phyloP scores from a whole-genome alignment of 108 stramenopile genomes.

The Phaeodactylum tricornutum region DNA sequence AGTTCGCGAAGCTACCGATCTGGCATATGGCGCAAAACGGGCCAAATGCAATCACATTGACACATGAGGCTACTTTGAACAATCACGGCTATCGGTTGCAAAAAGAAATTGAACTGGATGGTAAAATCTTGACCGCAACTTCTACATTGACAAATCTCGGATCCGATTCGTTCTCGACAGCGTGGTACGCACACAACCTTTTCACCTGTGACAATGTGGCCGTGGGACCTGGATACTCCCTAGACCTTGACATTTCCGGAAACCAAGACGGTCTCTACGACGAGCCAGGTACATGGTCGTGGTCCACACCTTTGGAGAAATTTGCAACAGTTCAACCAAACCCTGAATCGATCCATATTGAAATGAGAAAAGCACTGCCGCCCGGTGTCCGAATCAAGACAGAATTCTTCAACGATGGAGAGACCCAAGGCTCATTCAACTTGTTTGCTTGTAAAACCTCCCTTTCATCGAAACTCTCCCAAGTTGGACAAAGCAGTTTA shows the following conservation, averaged over 20 bases:
- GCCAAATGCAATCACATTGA: conserved; percentile 23
- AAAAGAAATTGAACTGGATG: conserved; percentile 38
- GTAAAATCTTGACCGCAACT: conserved; percentile 41
- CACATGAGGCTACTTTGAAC: conserved; percentile 36
- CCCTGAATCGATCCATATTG: conserved; percentile 31
- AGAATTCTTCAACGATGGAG: conserved; percentile 54
- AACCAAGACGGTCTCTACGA: conserved; percentile 32
- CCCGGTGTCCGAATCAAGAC: conserved; percentile 66
- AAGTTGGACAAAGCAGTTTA: conserved; percentile 29
- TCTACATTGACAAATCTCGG: conserved; percentile 59
- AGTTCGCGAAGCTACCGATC: conserved; percentile 36
- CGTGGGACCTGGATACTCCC: conserved; percentile 44
- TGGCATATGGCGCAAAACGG: conserved; percentile 31
- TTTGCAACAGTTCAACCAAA: conserved; percentile 36
- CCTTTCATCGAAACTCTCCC: conserved; percentile 44
- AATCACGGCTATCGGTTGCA: conserved; percentile 50
- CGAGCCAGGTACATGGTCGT: conserved; percentile 57
- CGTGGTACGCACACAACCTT: conserved; percentile 80
- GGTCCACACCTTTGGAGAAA: conserved; percentile 48
- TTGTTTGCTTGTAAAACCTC: conserved; percentile 50
- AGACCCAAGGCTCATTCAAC: conserved; percentile 41
- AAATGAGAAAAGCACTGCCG: conserved; percentile 35
- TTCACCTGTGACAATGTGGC: conserved; percentile 61
- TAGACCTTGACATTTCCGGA: conserved; percentile 46
- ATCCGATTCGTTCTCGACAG: conserved; percentile 54